A percentile compares a stretch with the other conserved stretches of the same genome.
Evolutionary conservation across 257 asterid species (phyloP).

Genomic region (Leonotis leonurus): DNA sequence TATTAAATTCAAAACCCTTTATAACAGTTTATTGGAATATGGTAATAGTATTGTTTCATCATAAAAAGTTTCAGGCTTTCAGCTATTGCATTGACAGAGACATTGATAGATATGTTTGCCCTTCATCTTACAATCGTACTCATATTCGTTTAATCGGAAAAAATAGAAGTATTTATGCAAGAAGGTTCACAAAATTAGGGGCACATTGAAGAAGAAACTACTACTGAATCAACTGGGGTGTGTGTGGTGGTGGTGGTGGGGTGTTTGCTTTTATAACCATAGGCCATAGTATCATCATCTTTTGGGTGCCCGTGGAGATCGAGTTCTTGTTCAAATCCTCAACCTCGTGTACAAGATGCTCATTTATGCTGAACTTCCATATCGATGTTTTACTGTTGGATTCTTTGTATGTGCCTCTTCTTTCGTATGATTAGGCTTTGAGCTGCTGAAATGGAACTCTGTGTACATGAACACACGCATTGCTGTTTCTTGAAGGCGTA

Average conservation of each 20-base stretch:
- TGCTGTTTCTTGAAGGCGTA: neutral
- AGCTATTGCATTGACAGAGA: neutral
- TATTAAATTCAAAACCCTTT: neutral
- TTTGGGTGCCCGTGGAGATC: neutral
- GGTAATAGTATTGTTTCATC: too few species aligned
- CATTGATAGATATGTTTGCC: neutral
- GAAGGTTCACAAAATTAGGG: neutral
- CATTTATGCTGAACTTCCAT: neutral
- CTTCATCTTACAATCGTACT: neutral
- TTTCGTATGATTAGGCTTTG: too few species aligned
- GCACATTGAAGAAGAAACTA: neutral
- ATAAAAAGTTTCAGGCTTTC: too few species aligned
- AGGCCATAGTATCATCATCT: neutral
- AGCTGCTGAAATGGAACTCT: too few species aligned
- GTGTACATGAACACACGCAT: too few species aligned
- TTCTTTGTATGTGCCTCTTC: neutral
- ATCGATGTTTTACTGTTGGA: neutral
- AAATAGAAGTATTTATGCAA: neutral
- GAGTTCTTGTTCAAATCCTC: neutral
- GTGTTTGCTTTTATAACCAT: neutral
- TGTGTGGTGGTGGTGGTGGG: neutral
- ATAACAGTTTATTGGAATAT: neutral
- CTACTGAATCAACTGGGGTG: neutral
- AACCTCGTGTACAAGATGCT: neutral
- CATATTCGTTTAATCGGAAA: neutral